Evolutionary conservation across 495 filamentous ascomycete genomes (phyloP), one percentile per base, ranked within the genome.

Genomic region (Penicillium silybi): DNA sequence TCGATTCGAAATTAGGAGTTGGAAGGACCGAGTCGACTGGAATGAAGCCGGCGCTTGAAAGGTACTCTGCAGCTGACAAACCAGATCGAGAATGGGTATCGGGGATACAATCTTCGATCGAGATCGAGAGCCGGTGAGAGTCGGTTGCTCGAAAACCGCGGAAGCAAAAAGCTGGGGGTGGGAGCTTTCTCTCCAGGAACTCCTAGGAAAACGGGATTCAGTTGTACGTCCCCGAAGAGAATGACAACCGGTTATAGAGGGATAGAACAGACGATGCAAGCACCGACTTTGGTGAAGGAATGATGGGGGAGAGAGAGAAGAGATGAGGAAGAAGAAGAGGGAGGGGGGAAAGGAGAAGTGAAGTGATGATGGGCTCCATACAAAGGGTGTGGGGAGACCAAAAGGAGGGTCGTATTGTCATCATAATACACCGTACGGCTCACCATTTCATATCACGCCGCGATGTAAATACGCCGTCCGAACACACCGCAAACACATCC

Each of bases 11-110:
- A 59, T 39, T 52, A 51, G 44, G 54, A 51, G 56, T 59, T 56
- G 63, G 61, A 74, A 70, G 61, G 66, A 71, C 63, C 67, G 66
- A 73, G 61, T 66, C 50, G 65, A 65, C 63, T 52, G 64, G 61
- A 43, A 29, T 63, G 61, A 53, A 67, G 59, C 58, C n/a, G 27
- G 57, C 52, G 37, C 44, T 44, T 23, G 44, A 47, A 55, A 23
- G 46, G 9, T 43, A 53, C 55, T 59, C 59, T 19, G 40, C 27
- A 44, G 50, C 41, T n/a, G 50, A 32, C 44, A 53, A 53, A 51
- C 41, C 43, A 41, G 27, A 47, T 40, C 42, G 41, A 50, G 47
- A 19, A 20, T 23, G 50, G 44, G 34, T 45, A 42, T 42, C 38
- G 42, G 48, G 34, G 18, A 48, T 32, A 37, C 45, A 41, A 39